Evolutionary conservation across 2,329 filamentous ascomycete genomes (phyloP), one percentile per base, ranked within the genome.

Genomic region (Pseudocercospora cruenta): DNA sequence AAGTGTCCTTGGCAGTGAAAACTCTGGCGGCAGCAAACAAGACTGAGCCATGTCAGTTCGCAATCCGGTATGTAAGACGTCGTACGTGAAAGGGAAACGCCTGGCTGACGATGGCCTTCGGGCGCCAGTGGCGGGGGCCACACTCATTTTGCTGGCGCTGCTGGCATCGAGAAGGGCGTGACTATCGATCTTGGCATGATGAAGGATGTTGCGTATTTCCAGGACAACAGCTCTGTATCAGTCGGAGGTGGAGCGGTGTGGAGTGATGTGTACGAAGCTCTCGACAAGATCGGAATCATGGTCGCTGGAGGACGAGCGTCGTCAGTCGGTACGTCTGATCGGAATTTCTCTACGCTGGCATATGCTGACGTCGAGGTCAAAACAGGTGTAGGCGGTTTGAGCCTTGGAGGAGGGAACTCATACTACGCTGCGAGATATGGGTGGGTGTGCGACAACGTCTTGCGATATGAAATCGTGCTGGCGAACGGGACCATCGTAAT

Each of bases 201-300:
- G 9, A 79, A 80, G 60, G 51, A 72, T 8, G 71, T 83, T 28
- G 67, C 65, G 0, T 68, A 81, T 12, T 75, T 73, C 19, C 58
- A 69, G 2, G 79, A 80, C 55, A 75, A 72, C 9, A 71, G 70
- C 2, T 78, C 74, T 3, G 79, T 81, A 7, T 76, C 74, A 7
- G 76, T 87, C 31, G 85, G 84, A 0, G 71, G 80, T 0, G 84
- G 83, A 1, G 77, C 78, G 26, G 75, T 78, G 9, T 86, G 83
- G 82, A 73, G 75, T 16, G 73, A 82, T 19, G 79, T 85, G 0
- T 83, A 81, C 45, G 61, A 68, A 1, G 66, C 62, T 2, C 76
- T 85, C 0, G 82, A 84, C 16, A 71, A 75, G 4, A 68, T 80
- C 28, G 77, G 77, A 1, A 71, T 83, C 14, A 75, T 78, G 1